These are phyloP conservation scores for Nicotiana attenuata DNA, from an alignment of 257 asterid genomes.

Conservation along the genomic window DNA sequence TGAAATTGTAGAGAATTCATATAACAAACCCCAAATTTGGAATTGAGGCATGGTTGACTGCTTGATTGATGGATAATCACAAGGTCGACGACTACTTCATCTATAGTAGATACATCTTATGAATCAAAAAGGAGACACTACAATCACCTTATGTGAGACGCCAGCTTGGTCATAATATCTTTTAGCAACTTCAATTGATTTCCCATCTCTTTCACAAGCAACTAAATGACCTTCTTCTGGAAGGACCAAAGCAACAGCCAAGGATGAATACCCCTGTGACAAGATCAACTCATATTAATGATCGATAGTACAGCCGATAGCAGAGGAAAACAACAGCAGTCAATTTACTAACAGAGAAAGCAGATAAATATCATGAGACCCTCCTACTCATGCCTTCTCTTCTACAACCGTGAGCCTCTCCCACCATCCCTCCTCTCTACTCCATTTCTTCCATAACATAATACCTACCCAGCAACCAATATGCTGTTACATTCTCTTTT, in stretches of 20 bases:
- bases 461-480: not conserved
- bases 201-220: constrained; percentile 85
- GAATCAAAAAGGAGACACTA: not conserved
- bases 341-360: not conserved
- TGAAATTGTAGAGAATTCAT: not conserved
- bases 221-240: constrained; percentile 75
- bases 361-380: not conserved
- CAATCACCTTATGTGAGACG: constrained; percentile 67
- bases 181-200: constrained; percentile 69
- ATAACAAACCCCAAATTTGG: not conserved
- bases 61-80: not conserved
- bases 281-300: not conserved
- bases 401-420: no score
- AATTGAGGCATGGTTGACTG: not conserved
- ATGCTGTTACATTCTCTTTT: not conserved
- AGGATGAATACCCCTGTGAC: constrained; percentile 88
- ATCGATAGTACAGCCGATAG: not conserved
- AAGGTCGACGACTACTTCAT: not conserved
- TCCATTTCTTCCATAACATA: not conserved
- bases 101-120: not conserved
- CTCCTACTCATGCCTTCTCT: not conserved
- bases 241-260: constrained; percentile 80
- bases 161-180: constrained; percentile 78
- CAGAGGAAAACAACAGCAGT: not conserved
- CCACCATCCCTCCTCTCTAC: not conserved